Base-by-base conservation (phyloP, 2,329 filamentous ascomycete genomes). In the Lachnellula subtilissima region DNA sequence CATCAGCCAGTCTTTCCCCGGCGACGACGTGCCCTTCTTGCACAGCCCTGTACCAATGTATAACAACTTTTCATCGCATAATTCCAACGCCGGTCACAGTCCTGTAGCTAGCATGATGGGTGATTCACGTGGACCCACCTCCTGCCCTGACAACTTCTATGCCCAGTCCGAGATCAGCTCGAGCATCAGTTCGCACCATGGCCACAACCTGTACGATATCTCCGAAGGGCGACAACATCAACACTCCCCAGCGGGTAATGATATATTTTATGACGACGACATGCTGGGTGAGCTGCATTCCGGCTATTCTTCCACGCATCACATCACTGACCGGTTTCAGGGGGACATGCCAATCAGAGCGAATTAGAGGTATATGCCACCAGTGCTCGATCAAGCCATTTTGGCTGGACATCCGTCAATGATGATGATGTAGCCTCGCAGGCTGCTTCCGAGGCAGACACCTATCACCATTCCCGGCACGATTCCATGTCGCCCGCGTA, bases 71-170 rank as follows among this genome's bases (percentile, higher is more conserved):
- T 67, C 67, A 3, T 72, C 72, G 53, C 78, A 82, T 55, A 76
- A 71, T 63, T 83, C 82, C 3, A 45, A 17, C 19, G 76, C 78
- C 2, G 75, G 80, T 15, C 80, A 81, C 54, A 85, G 80, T 64
- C 81, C 83, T 7, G 76, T 78, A 5, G 73, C 55, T 23, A 60
- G 61, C 56, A 77, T 84, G 60, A 77, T 83, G 60, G 80, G 82
- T 56, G 79, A 81, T 59, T 72, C 74, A 53, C 76, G 79, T 61
- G 78, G 77, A 14, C 80, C 81, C 42, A 82, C 80, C 4, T 83
- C 83, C 14, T 86, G 79, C 64, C 82, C 82, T n/a, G 78, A 82
- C 59, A 76, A 84, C 39, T 77, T 80, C 59, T 85, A 85, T 63
- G 75, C 79, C n/a, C 76, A 79, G 7, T 84, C 82, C 4, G 83